Conservation (phyloP, 2,329 filamentous ascomycete species). For the Podosphaera fusca region DNA sequence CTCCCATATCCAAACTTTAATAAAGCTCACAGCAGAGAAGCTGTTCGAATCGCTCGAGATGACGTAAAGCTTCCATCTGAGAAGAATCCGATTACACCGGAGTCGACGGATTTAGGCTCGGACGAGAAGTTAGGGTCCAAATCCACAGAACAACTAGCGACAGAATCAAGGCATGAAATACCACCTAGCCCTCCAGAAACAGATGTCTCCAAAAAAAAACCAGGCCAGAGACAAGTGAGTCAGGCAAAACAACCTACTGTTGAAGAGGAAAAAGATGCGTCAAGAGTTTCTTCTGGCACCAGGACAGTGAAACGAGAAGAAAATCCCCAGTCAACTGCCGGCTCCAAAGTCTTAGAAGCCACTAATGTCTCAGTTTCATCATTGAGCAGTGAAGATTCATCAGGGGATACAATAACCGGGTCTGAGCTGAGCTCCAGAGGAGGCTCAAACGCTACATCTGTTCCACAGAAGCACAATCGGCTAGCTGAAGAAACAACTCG, state of each 20-base stretch:
- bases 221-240: slow-evolving; percentile 16
- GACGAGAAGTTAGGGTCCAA: slow-evolving; percentile 24
- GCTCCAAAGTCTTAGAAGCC: slow-evolving; percentile 32
- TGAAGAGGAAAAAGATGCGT: slow-evolving; percentile 20
- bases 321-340: slow-evolving; percentile 27
- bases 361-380: slow-evolving; percentile 27
- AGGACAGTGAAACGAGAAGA: slow-evolving; percentile 14
- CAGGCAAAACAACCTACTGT: slow-evolving; percentile 19
- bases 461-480: slow-evolving; percentile 18
- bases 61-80: slow-evolving; percentile 10
- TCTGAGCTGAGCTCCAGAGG: slow-evolving; percentile 14
- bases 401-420: slow-evolving; percentile 3
- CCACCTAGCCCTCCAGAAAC: slow-evolving; percentile 43
- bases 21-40: slow-evolving; percentile 81
- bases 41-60: slow-evolving; percentile 33
- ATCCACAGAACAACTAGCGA: slow-evolving; percentile 22
- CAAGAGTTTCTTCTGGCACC: slow-evolving; percentile 22
- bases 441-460: slow-evolving; percentile 19
- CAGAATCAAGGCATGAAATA: slow-evolving; percentile 23
- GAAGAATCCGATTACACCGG: slow-evolving; percentile 34
- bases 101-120: slow-evolving; percentile 44
- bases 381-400: slow-evolving; percentile 2
- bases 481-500: slow-evolving; percentile 16
- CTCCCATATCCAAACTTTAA: slow-evolving; percentile 64
- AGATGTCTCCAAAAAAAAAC: slow-evolving; percentile 26